phyloP scores from a whole-genome alignment of 2,329 filamentous ascomycete species.

The Cytospora schulzeri region DNA sequence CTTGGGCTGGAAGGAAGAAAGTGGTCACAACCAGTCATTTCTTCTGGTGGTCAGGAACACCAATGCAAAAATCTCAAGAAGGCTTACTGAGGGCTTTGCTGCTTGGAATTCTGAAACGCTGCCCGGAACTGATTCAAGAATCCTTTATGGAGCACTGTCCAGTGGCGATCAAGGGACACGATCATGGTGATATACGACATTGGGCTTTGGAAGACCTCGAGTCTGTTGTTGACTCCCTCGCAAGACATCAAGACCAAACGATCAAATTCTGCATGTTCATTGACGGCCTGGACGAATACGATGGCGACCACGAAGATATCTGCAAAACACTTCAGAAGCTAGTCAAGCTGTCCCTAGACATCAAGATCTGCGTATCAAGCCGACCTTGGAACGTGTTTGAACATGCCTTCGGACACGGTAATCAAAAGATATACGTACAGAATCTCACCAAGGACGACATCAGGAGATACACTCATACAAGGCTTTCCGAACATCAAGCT shows the following conservation, averaged over 20 bases:
- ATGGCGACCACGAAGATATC: not conserved
- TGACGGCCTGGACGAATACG: not conserved
- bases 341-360: no score
- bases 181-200: not conserved
- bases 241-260: not conserved
- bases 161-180: no score
- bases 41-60: no score
- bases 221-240: not conserved
- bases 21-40: no score
- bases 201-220: not conserved
- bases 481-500: not conserved
- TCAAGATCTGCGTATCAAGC: slow-evolving; percentile 4
- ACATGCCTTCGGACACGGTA: not conserved
- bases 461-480: not conserved
- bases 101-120: no score
- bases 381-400: slow-evolving; percentile 1
- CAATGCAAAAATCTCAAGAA: no score
- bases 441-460: not conserved
- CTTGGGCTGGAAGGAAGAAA: no score
- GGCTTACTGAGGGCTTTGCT: no score
- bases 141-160: no score
- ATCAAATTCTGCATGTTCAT: not conserved
- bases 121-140: no score
- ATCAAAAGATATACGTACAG: not conserved
- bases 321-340: not conserved